These are phyloP conservation scores for Trichoderma arundinaceum DNA, from an alignment of 2,329 filamentous ascomycete genomes.

Conservation along the genomic window DNA sequence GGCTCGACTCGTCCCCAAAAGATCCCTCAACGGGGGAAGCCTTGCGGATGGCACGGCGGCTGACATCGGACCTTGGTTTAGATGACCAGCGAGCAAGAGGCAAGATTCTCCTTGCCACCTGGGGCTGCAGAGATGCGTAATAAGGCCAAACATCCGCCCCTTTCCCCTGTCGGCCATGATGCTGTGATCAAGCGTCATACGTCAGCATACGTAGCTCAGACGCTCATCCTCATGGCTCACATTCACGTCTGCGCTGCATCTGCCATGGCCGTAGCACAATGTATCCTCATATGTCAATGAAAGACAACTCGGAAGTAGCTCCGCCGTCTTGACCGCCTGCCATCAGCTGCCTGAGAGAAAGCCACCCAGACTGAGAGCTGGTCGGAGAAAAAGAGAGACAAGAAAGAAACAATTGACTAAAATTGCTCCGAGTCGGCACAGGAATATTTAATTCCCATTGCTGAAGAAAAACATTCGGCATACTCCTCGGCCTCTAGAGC, in stretches of 20 bases:
- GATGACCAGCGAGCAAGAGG: not conserved
- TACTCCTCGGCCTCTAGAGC: slow-evolving; percentile 1
- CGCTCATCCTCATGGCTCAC: slow-evolving; percentile 7
- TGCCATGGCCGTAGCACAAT: slow-evolving; percentile 25
- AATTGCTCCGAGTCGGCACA: slow-evolving; percentile 3
- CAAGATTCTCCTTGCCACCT: not conserved
- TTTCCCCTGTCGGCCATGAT: not conserved
- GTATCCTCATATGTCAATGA: slow-evolving; percentile 14
- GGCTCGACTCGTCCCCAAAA: not conserved
- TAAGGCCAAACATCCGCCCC: not conserved
- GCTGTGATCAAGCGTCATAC: slow-evolving; percentile 19
- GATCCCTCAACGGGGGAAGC: slow-evolving; percentile 14
- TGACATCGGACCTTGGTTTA: slow-evolving; percentile 9
- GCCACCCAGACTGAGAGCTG: slow-evolving; percentile 18
- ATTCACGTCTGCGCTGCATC: slow-evolving; percentile 21
- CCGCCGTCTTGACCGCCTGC: slow-evolving; percentile 34
- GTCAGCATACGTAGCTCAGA: slow-evolving; percentile 9
- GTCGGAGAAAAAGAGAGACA: slow-evolving; percentile 6
- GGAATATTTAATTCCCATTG: not conserved
- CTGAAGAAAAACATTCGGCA: not conserved
- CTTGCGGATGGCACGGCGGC: slow-evolving; percentile 23
- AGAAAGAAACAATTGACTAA: not conserved
- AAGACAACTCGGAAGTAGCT: slow-evolving; percentile 37
- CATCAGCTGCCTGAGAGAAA: slow-evolving; percentile 40
- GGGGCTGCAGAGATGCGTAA: not conserved